Percentiles rank a stretch among this genome's conserved stretches.
These are phyloP conservation scores for Penicillium taxi DNA, from an alignment of 495 filamentous ascomycete species.

Conservation along the genomic window DNA sequence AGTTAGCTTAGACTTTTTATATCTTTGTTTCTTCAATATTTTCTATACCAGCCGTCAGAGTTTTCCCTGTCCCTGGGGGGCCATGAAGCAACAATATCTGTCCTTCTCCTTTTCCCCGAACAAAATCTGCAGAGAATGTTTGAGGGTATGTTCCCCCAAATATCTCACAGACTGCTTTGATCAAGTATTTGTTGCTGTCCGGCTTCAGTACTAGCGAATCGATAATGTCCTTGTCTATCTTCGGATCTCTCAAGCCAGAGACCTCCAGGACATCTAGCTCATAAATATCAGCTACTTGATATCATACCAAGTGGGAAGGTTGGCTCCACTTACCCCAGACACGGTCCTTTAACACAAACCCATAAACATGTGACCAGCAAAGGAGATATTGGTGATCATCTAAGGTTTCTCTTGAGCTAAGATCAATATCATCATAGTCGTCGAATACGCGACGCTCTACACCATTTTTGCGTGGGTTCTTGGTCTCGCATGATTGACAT, in stretches of 20 bases:
- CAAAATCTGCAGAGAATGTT: conserved; percentile 5
- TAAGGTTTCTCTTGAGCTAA: neutral
- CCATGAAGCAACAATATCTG: conserved; percentile 14
- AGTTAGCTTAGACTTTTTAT: too few relatives aligned
- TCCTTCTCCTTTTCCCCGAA: conserved; percentile 13
- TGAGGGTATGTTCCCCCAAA: conserved; percentile 2
- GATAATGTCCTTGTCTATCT: conserved; percentile 3
- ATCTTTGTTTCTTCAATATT: too few relatives aligned
- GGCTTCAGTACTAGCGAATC: conserved; percentile 1
- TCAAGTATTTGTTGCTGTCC: conserved; percentile 3
- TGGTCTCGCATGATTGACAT: conserved; percentile 4
- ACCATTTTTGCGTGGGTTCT: neutral
- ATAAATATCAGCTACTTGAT: too few relatives aligned
- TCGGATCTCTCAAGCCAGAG: conserved; percentile 3
- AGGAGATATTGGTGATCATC: conserved; percentile 2
- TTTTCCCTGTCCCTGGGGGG: conserved; percentile 16
- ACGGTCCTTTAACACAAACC: neutral
- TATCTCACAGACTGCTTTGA: conserved; percentile 5
- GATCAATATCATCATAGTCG: neutral
- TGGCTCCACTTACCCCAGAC: neutral
- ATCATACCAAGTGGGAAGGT: too few relatives aligned
- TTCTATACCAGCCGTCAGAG: conserved; percentile 9
- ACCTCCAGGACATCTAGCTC: conserved; percentile 1
- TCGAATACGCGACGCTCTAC: neutral
- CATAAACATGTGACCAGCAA: conserved; percentile 4